Evolutionary conservation across 257 asterid genomes (phyloP).

Genomic region (Hygrophila difformis): DNA sequence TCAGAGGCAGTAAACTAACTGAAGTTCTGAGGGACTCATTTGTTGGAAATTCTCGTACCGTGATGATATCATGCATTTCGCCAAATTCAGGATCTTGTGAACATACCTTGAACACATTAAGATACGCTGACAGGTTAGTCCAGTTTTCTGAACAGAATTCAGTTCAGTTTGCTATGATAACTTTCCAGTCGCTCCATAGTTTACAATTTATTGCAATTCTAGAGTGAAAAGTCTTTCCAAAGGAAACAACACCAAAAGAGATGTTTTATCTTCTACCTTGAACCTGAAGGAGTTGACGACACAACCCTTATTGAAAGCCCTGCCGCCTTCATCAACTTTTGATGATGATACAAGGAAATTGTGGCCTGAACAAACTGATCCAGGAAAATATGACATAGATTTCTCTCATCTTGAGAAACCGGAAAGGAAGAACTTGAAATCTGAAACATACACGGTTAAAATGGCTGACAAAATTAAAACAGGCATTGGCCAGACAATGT

Average conservation of each 20-base stretch:
- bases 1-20: no score
- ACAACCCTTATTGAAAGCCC: conserved; percentile 41
- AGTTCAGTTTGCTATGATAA: not conserved
- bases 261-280: conserved; percentile 48
- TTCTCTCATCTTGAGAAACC: conserved; percentile 68
- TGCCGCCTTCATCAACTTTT: conserved; percentile 44
- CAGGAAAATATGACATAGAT: conserved; percentile 71
- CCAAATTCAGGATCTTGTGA: conserved; percentile 95
- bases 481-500: conserved; percentile 50
- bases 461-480: conserved; percentile 53
- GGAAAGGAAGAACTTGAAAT: conserved; percentile 45
- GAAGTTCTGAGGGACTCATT: conserved; percentile 92
- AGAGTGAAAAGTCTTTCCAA: conserved; percentile 99
- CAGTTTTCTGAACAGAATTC: not conserved
- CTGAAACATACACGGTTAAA: conserved; percentile 38
- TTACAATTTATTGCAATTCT: conserved; percentile 9
- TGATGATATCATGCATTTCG: conserved; percentile 83
- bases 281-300: conserved; percentile 70
- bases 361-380: conserved; percentile 87
- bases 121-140: conserved; percentile 91
- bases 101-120: conserved; percentile 84
- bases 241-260: conserved; percentile 72
- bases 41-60: conserved; percentile 90
- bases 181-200: not conserved
- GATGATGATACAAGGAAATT: conserved; percentile 80